phyloP scores from a whole-genome alignment of 164 flowering plant species.

The Dillenia suffruticosa region DNA sequence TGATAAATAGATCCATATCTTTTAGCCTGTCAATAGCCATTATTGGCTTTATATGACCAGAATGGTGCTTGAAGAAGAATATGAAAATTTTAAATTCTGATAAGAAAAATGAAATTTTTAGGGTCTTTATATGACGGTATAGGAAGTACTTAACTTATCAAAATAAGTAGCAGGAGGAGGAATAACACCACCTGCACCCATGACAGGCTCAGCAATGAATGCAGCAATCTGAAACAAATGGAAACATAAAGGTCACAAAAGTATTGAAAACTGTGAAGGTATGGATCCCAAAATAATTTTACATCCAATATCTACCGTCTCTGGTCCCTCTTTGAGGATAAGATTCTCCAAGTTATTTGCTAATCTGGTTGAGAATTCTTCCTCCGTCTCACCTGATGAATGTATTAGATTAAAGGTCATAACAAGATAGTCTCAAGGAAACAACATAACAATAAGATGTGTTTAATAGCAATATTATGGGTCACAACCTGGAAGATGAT shows the following conservation, averaged over 20 bases:
- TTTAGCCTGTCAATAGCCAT: too few relatives aligned
- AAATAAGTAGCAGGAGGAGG: constrained; percentile 94
- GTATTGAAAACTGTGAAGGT: background rate
- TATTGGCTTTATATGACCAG: too few relatives aligned
- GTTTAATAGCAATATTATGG: background rate
- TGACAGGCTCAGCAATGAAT: constrained; percentile 98
- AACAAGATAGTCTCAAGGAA: background rate
- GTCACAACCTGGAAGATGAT: constrained; percentile 76
- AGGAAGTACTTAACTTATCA: constrained; percentile 59
- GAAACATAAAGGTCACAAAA: background rate
- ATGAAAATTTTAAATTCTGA: background rate
- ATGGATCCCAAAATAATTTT: background rate
- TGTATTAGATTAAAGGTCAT: background rate
- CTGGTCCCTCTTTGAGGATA: constrained; percentile 96
- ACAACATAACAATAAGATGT: background rate
- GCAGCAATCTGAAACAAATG: constrained; percentile 80
- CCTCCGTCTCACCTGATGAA: constrained; percentile 85
- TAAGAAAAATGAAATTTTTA: background rate
- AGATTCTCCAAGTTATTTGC: constrained; percentile 88
- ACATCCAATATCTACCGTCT: constrained; percentile 51
- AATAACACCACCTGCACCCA: constrained; percentile 99
- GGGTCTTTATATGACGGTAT: too few relatives aligned
- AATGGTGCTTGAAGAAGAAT: background rate
- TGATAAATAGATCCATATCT: too few relatives aligned
- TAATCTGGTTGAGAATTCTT: constrained; percentile 86